Evolutionary conservation across 768 basidiomycete genomes (phyloP).

Genomic region (Psilocybe sp.): DNA sequence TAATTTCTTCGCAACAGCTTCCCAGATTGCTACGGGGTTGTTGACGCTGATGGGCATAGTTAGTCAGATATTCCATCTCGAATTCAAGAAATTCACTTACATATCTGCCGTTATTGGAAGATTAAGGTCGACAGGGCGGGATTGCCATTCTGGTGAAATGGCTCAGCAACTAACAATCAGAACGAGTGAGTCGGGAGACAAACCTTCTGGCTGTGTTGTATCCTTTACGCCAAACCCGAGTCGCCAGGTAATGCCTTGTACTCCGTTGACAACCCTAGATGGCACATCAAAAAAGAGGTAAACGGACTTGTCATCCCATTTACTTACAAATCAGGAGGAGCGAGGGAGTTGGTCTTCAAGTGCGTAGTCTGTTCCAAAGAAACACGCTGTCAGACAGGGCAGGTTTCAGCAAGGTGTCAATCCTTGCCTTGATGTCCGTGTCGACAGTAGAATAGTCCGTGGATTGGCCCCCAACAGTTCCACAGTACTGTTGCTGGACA

Average conservation of each 20-base stretch:
- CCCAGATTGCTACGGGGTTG: constrained; percentile 57
- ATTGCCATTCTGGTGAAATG: constrained; percentile 50
- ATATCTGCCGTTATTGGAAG: constrained; percentile 46
- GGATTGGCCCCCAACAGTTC: constrained; percentile 62
- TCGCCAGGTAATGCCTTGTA: constrained; percentile 65
- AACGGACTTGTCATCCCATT: neutral
- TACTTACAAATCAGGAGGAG: constrained; percentile 60
- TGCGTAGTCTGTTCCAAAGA: constrained; percentile 36
- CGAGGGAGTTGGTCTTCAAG: constrained; percentile 53
- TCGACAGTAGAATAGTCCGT: constrained; percentile 59
- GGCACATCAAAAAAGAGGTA: neutral
- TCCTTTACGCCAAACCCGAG: constrained; percentile 55
- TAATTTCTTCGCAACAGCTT: constrained; percentile 34
- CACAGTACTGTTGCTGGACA: constrained; percentile 55
- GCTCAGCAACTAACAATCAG: neutral
- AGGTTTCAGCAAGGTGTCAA: neutral
- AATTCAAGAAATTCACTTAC: constrained; percentile 32
- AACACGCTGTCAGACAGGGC: neutral
- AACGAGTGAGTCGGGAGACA: constrained; percentile 1
- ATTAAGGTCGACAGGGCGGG: constrained; percentile 52
- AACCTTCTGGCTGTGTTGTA: constrained; percentile 56
- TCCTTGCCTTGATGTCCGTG: constrained; percentile 52
- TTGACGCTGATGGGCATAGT: constrained; percentile 39
- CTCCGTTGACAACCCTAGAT: constrained; percentile 48
- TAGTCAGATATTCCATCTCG: constrained; percentile 7